Evolutionary conservation across 768 basidiomycete species (phyloP).

Genomic region (Hygrocybe punicea): DNA sequence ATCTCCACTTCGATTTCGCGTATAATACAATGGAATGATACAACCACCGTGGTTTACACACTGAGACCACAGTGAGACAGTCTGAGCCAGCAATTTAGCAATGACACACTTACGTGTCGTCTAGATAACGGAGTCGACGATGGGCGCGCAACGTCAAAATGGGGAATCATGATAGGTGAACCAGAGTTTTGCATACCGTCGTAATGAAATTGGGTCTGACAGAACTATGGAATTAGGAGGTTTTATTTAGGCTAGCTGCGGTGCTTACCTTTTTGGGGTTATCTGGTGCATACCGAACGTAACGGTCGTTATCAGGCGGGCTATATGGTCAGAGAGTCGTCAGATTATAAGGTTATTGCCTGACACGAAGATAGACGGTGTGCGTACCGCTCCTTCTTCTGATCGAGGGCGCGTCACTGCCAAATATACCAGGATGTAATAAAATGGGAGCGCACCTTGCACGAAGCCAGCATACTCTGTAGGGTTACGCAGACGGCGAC

Average conservation of each 20-base stretch:
- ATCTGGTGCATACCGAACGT: conserved; percentile 71
- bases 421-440: neutral
- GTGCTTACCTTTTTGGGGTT: conserved; percentile 79
- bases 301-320: conserved; percentile 80
- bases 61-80: too few relatives aligned
- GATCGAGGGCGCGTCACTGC: neutral
- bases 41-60: too few relatives aligned
- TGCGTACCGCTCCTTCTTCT: conserved; percentile 59
- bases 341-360: neutral
- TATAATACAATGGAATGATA: too few relatives aligned
- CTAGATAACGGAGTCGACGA: conserved; percentile 34
- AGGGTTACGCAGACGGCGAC: conserved; percentile 79
- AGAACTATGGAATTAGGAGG: conserved; percentile 1
- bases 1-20: too few relatives aligned
- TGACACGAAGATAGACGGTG: neutral
- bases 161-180: conserved; percentile 6
- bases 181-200: conserved; percentile 53
- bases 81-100: too few relatives aligned
- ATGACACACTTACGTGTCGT: conserved; percentile 55
- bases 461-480: conserved; percentile 90
- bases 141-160: neutral
- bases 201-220: conserved; percentile 75
- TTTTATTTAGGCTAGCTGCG: neutral
- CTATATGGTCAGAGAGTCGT: conserved; percentile 37
- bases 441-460: conserved; percentile 57